phyloP scores from a whole-genome alignment of 1,284 basidiomycete species.

The Microbotryum violaceum region DNA sequence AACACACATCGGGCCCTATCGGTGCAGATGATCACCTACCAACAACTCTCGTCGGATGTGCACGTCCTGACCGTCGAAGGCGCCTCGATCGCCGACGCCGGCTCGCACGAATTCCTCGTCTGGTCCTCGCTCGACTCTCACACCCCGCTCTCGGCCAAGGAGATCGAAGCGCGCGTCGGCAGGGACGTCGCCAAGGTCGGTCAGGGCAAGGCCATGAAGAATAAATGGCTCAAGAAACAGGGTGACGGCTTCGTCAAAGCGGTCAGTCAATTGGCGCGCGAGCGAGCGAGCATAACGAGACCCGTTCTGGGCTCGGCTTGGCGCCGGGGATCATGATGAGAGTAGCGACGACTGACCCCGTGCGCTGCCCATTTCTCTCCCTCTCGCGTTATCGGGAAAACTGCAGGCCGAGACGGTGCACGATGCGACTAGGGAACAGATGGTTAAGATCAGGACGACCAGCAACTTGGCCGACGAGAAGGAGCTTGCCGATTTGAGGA shows the following conservation, averaged over 20 bases:
- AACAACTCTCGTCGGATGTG: conserved; percentile 64
- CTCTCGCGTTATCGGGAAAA: too few relatives aligned
- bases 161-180: conserved; percentile 51
- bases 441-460: conserved; percentile 65
- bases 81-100: conserved; percentile 61
- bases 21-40: conserved; percentile 72
- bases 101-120: conserved; percentile 89
- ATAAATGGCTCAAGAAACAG: conserved; percentile 91
- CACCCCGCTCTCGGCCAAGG: conserved; percentile 22
- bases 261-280: conserved; percentile 48
- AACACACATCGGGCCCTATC: too few relatives aligned
- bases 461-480: conserved; percentile 64
- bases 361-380: too few relatives aligned
- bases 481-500: conserved; percentile 73
- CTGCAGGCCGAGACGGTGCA: conserved; percentile 51
- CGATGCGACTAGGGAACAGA: conserved; percentile 66
- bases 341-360: not conserved
- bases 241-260: conserved; percentile 77
- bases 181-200: conserved; percentile 78
- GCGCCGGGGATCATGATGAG: not conserved
- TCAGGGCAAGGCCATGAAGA: conserved; percentile 93
- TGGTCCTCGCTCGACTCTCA: conserved; percentile 59
- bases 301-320: conserved; percentile 12
- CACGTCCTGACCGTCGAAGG: conserved; percentile 75
- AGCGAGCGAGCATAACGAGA: too few relatives aligned